Evolutionary conservation across 1,139 yeast species (phyloP).

Genomic region (Taphrina populina): DNA sequence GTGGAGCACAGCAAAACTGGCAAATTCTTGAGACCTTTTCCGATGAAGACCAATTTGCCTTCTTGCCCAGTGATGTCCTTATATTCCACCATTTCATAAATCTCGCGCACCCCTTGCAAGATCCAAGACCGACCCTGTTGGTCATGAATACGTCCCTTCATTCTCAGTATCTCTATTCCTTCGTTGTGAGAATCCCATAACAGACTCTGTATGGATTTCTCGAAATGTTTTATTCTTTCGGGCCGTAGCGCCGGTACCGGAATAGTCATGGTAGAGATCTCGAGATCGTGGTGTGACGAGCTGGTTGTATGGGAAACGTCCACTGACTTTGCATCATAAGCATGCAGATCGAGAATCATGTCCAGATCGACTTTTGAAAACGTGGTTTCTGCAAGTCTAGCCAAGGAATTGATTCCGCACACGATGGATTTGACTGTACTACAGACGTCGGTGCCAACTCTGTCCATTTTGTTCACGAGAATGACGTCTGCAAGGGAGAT

Average conservation of each 20-base stretch:
- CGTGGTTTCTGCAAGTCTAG: constrained; percentile 65
- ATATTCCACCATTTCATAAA: constrained; percentile 58
- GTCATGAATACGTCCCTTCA: constrained; percentile 68
- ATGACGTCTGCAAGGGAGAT: constrained; percentile 85
- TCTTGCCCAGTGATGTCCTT: constrained; percentile 40
- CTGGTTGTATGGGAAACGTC: constrained; percentile 1
- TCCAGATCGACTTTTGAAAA: constrained; percentile 66
- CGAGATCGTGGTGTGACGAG: constrained; percentile 36
- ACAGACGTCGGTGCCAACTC: constrained; percentile 43
- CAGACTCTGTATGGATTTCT: constrained; percentile 60
- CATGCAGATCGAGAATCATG: constrained; percentile 71
- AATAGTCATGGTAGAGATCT: constrained; percentile 64
- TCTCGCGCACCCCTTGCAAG: constrained; percentile 90
- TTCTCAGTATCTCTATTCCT: constrained; percentile 65
- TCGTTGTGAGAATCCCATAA: constrained; percentile 60
- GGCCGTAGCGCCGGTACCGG: constrained; percentile 52
- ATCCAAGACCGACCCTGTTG: constrained; percentile 53
- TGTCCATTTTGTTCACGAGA: constrained; percentile 73
- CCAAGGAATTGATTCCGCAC: constrained; percentile 61
- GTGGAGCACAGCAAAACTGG: constrained; percentile 11
- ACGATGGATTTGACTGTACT: constrained; percentile 47
- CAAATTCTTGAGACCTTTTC: constrained; percentile 50
- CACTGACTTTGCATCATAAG: constrained; percentile 60
- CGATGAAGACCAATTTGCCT: constrained; percentile 76
- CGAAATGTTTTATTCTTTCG: constrained; percentile 51